These are phyloP conservation scores for Phalaenopsis equestris DNA, from an alignment of 106 monocot genomes.

Conservation along the genomic window DNA sequence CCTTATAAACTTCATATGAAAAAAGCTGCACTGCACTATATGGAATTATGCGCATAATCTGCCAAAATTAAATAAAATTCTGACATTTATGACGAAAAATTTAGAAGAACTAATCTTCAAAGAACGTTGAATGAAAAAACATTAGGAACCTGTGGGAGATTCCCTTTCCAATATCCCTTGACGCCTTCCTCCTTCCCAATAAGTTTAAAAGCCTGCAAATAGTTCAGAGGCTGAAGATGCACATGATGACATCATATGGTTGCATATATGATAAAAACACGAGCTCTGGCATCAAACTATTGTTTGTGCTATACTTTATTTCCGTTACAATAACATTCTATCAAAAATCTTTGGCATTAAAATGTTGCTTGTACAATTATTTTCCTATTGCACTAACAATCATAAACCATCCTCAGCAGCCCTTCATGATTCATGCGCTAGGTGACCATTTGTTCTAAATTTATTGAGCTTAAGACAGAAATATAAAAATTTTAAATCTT, in stretches of 20 bases:
- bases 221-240: background rate
- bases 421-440: background rate
- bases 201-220: slow-evolving; percentile 57
- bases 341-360: background rate
- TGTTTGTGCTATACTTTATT: background rate
- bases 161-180: slow-evolving; percentile 95
- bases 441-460: no score
- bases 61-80: slow-evolving; percentile 21
- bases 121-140: background rate
- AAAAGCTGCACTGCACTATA: slow-evolving; percentile 95
- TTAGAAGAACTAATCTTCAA: background rate
- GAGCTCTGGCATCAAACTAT: background rate
- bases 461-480: no score
- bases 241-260: background rate
- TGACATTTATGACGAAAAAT: background rate
- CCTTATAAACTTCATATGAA: slow-evolving; percentile 96
- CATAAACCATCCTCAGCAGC: background rate
- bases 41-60: slow-evolving; percentile 93
- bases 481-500: no score
- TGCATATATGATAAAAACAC: background rate
- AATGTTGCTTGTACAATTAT: background rate
- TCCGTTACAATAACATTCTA: background rate
- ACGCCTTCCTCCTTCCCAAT: slow-evolving; percentile 75
- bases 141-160: slow-evolving; percentile 78
- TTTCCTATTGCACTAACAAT: background rate